Conservation (phyloP, 176 grass and related monocot species). For the Aegilops tauschii region DNA sequence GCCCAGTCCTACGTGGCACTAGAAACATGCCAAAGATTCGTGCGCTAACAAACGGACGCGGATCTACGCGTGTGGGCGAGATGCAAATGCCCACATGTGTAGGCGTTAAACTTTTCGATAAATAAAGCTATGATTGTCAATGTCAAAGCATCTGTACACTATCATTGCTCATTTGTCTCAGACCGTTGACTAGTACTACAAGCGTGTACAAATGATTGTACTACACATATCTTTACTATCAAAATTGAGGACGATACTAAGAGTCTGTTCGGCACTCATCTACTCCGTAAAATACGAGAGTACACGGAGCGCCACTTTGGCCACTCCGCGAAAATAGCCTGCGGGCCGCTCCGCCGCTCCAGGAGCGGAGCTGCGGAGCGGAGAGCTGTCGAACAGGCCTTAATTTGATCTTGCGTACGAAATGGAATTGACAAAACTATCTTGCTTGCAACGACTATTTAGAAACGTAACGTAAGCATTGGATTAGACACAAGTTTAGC, state of each 20-base stretch:
- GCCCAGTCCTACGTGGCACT: too few species aligned
- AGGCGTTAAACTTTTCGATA: neutral
- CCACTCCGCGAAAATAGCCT: too few species aligned
- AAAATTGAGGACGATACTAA: neutral
- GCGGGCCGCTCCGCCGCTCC: too few species aligned
- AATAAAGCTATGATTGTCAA: constrained; percentile 3
- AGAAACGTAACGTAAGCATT: neutral
- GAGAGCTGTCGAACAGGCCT: too few species aligned
- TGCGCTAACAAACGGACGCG: too few species aligned
- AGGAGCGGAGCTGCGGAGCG: too few species aligned
- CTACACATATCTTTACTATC: neutral
- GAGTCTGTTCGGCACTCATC: too few species aligned
- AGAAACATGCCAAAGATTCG: too few species aligned
- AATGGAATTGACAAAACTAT: neutral
- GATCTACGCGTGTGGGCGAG: too few species aligned
- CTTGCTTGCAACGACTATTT: constrained; percentile 3
- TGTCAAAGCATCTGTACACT: neutral
- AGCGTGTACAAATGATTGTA: neutral
- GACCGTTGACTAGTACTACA: constrained; percentile 13
- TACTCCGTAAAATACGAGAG: too few species aligned
- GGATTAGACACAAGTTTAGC: neutral
- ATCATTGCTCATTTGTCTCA: neutral
- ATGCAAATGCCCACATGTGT: too few species aligned
- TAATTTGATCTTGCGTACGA: neutral
- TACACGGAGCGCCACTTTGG: too few species aligned